Evolutionary conservation across 2,329 filamentous ascomycete genomes (phyloP).

Genomic region (Salinomyces thailandicus): DNA sequence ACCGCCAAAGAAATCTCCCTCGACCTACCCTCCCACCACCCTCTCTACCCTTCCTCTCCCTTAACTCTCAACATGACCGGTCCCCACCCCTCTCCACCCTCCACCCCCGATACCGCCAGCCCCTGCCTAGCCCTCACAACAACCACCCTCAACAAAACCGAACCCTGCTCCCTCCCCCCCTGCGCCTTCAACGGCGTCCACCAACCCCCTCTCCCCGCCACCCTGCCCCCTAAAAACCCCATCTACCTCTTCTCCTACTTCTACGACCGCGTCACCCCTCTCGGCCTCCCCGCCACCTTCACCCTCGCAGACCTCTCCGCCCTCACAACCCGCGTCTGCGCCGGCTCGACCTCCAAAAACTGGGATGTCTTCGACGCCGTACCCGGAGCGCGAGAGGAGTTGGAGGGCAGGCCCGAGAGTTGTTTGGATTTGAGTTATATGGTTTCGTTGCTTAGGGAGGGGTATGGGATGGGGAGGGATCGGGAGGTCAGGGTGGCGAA

Average conservation of each 20-base stretch:
- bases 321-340: conserved; percentile 73
- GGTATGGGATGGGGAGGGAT: conserved; percentile 95
- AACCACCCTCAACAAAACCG: conserved; percentile 81
- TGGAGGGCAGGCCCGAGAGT: conserved; percentile 73
- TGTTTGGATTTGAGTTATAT: conserved; percentile 97
- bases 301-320: conserved; percentile 83
- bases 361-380: conserved; percentile 77
- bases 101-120: conserved; percentile 59
- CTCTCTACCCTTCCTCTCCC: conserved; percentile 49
- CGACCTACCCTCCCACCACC: conserved; percentile 54
- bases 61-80: conserved; percentile 79
- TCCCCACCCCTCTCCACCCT: conserved; percentile 57
- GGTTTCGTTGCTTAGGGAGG: conserved; percentile 82
- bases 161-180: conserved; percentile 69
- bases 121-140: conserved; percentile 88
- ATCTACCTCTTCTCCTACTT: conserved; percentile 98
- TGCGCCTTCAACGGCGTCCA: conserved; percentile 98
- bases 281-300: conserved; percentile 98
- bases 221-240: conserved; percentile 80
- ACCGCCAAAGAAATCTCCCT: conserved; percentile 66
- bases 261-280: conserved; percentile 82
- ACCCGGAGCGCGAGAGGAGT: conserved; percentile 67
- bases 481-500: conserved; percentile 96
- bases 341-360: conserved; percentile 58
- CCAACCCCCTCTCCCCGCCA: conserved; percentile 85